A percentile compares a stretch with the other conserved stretches of the same genome.
Evolutionary conservation across 2,329 filamentous ascomycete genomes (phyloP).

Genomic region (Botrytis porri): DNA sequence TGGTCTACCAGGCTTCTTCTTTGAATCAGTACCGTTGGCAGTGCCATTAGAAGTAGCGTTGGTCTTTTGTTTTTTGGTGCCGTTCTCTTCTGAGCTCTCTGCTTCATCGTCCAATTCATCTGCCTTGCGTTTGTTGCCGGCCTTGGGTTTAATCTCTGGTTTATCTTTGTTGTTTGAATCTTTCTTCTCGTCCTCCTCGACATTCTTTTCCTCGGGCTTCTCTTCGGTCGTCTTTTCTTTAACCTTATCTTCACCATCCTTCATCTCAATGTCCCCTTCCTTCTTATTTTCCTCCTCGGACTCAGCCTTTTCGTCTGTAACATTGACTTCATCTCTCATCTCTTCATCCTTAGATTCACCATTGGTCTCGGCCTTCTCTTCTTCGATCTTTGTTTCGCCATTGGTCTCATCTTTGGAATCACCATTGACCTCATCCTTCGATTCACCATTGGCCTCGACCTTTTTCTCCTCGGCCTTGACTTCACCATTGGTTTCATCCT

Average conservation of each 20-base stretch:
- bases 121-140: constrained; percentile 34
- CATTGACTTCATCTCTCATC: constrained; percentile 28
- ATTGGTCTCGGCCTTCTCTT: constrained; percentile 24
- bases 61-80: constrained; percentile 29
- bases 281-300: constrained; percentile 24
- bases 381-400: constrained; percentile 25
- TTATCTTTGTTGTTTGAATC: constrained; percentile 21
- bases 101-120: constrained; percentile 27
- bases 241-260: constrained; percentile 12
- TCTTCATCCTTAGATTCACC: constrained; percentile 26
- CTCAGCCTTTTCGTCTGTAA: constrained; percentile 20
- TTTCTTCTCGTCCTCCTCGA: constrained; percentile 34
- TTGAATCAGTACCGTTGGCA: constrained; percentile 21
- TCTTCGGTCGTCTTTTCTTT: constrained; percentile 27
- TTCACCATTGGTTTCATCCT: neutral
- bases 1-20: constrained; percentile 34
- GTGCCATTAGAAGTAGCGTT: constrained; percentile 17
- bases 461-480: constrained; percentile 37
- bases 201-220: constrained; percentile 21
- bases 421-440: constrained; percentile 28
- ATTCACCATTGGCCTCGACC: constrained; percentile 25
- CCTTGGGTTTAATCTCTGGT: constrained; percentile 22
- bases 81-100: constrained; percentile 24
- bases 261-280: constrained; percentile 21
- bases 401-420: constrained; percentile 16